Percentiles rank a stretch among this genome's conserved stretches.
These are phyloP conservation scores for Calocera viscosa DNA, from an alignment of 768 basidiomycete species.

Conservation along the genomic window DNA sequence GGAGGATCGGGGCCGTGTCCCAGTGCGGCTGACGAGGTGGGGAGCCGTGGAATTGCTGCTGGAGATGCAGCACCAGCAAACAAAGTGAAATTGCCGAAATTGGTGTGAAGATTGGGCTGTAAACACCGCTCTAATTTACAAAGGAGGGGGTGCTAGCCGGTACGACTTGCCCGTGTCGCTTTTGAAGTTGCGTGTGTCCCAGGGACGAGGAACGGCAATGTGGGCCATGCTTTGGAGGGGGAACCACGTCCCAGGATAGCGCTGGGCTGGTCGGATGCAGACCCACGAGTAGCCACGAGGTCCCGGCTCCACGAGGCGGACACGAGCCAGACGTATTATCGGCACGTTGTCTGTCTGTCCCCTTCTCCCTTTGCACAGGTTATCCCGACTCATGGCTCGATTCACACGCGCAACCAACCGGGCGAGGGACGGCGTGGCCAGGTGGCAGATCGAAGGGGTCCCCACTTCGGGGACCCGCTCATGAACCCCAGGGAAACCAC, in stretches of 20 bases:
- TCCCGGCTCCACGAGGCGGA: not conserved
- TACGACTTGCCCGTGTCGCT: not conserved
- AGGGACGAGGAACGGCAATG: not conserved
- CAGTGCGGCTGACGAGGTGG: not conserved
- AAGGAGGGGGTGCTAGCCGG: not conserved
- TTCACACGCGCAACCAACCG: not conserved
- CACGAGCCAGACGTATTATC: slow-evolving; percentile 2
- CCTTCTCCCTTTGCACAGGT: not conserved
- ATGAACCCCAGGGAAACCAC: not conserved
- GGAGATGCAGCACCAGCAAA: no score
- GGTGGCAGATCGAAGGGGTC: no score
- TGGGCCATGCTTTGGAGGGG: not conserved
- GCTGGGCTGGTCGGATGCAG: not conserved
- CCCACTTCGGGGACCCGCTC: no score
- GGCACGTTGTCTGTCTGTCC: not conserved
- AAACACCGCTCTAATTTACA: slow-evolving; percentile 1
- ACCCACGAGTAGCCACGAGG: slow-evolving; percentile 7
- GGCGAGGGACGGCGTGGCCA: not conserved
- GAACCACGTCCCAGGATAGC: not conserved
- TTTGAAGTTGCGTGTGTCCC: not conserved
- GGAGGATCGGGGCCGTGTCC: no score
- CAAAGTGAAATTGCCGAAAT: not conserved
- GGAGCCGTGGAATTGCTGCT: no score
- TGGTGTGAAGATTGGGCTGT: not conserved
- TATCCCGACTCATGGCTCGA: not conserved